phyloP scores from a whole-genome alignment of 2,329 filamentous ascomycete species.

The Botrytis squamosa region DNA sequence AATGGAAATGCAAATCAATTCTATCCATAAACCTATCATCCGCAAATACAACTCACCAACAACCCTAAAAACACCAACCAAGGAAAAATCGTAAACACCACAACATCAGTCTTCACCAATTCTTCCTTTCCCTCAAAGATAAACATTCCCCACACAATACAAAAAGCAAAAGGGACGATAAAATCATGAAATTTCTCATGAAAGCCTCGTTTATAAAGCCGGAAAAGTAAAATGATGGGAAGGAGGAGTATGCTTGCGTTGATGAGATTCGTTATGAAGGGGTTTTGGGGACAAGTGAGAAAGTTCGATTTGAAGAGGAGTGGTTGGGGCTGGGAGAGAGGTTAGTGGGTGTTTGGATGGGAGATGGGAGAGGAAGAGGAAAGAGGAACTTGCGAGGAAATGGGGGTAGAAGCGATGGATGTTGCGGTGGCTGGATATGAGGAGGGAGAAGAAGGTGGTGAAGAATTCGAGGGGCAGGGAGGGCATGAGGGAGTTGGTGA shows the following conservation, averaged over 20 bases:
- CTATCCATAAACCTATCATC: neutral
- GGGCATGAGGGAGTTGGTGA: neutral
- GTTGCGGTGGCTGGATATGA: neutral
- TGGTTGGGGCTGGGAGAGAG: neutral
- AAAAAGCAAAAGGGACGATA: neutral
- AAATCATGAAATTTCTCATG: neutral
- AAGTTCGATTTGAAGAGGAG: neutral
- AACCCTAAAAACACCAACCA: neutral
- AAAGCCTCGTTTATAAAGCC: neutral
- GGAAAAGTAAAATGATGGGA: neutral
- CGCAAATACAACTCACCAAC: neutral
- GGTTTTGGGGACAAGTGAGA: neutral
- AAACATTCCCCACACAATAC: neutral
- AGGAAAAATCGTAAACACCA: neutral
- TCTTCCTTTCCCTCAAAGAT: neutral
- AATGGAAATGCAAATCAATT: no score
- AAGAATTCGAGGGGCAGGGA: neutral
- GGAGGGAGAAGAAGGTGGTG: neutral
- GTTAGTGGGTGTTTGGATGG: neutral
- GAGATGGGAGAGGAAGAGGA: neutral
- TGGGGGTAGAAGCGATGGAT: neutral
- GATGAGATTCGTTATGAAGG: neutral
- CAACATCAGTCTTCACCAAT: neutral
- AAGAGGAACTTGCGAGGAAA: neutral
- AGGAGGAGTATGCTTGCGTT: neutral